Conservation (phyloP, 2,329 filamentous ascomycete genomes). For the Fusarium equiseti region DNA sequence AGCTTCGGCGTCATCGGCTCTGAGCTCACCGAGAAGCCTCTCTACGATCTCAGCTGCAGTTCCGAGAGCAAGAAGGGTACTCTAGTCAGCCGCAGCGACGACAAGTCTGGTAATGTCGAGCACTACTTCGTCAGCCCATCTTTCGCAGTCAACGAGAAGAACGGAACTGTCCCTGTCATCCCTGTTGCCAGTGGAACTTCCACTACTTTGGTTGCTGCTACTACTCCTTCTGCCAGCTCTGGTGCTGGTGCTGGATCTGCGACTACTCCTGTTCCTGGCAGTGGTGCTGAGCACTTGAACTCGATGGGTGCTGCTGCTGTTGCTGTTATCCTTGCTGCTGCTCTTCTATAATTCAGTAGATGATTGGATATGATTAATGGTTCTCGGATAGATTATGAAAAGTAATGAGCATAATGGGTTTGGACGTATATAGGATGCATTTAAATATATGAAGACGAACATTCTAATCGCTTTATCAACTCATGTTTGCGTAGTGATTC, state of each 20-base stretch:
- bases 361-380: neutral
- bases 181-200: slow-evolving; percentile 10
- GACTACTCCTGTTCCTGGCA: slow-evolving; percentile 27
- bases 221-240: slow-evolving; percentile 43
- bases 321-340: slow-evolving; percentile 49
- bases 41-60: slow-evolving; percentile 71
- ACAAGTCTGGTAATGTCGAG: slow-evolving; percentile 5
- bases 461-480: neutral
- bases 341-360: slow-evolving; percentile 45
- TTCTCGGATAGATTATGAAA: slow-evolving; percentile 12
- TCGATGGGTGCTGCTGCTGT: slow-evolving; percentile 50
- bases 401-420: neutral
- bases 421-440: neutral
- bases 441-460: slow-evolving; percentile 10
- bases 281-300: slow-evolving; percentile 45
- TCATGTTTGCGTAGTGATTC: neutral
- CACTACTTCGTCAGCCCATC: slow-evolving; percentile 27
- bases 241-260: slow-evolving; percentile 27
- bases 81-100: slow-evolving; percentile 20
- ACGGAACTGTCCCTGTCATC: slow-evolving; percentile 40
- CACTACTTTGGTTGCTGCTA: slow-evolving; percentile 26
- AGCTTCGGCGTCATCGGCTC: slow-evolving; percentile 77
- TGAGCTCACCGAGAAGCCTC: slow-evolving; percentile 64
- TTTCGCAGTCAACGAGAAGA: slow-evolving; percentile 33
- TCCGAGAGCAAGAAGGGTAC: slow-evolving; percentile 37